phyloP scores from a whole-genome alignment of 768 basidiomycete genomes.

The Leccinum longicurvipes region DNA sequence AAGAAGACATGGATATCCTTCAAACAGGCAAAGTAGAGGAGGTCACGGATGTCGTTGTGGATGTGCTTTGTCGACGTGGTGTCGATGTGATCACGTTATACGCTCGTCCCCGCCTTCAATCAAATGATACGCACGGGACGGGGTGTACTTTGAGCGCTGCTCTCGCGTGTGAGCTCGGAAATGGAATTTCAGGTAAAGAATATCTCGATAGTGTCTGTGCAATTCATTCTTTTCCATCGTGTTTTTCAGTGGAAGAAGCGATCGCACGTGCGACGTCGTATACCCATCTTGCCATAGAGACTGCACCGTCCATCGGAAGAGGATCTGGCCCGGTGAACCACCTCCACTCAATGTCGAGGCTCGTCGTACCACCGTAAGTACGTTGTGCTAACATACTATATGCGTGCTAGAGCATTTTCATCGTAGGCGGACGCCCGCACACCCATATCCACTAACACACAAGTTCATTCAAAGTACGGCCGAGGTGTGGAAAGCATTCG shows the following conservation, averaged over 20 bases:
- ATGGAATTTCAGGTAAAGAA: conserved; percentile 41
- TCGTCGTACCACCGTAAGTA: conserved; percentile 55
- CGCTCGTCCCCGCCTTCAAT: conserved; percentile 57
- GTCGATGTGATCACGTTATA: conserved; percentile 45
- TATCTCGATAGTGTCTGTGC: background rate
- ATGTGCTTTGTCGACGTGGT: conserved; percentile 49
- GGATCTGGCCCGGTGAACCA: conserved; percentile 90
- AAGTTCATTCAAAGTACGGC: conserved; percentile 58
- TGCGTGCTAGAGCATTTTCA: background rate
- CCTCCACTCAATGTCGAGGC: conserved; percentile 53
- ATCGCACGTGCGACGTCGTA: conserved; percentile 60
- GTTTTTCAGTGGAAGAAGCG: conserved; percentile 51
- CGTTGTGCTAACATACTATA: background rate
- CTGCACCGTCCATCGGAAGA: conserved; percentile 61
- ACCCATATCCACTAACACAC: conserved; percentile 68
- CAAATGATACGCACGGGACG: conserved; percentile 83
- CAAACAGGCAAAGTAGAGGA: conserved; percentile 18
- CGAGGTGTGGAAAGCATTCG: conserved; percentile 65
- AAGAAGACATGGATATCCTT: conserved; percentile 65
- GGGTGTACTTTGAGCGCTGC: conserved; percentile 91
- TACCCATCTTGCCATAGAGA: conserved; percentile 70
- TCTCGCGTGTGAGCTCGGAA: conserved; percentile 62
- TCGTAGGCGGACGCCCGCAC: conserved; percentile 49
- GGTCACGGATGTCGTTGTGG: conserved; percentile 49
- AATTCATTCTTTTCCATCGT: background rate